Evolutionary conservation across 192 early-diverging fungal species (phyloP), one percentile per base, ranked within the genome.

Genomic region (Globomyces pollinis-pini): DNA sequence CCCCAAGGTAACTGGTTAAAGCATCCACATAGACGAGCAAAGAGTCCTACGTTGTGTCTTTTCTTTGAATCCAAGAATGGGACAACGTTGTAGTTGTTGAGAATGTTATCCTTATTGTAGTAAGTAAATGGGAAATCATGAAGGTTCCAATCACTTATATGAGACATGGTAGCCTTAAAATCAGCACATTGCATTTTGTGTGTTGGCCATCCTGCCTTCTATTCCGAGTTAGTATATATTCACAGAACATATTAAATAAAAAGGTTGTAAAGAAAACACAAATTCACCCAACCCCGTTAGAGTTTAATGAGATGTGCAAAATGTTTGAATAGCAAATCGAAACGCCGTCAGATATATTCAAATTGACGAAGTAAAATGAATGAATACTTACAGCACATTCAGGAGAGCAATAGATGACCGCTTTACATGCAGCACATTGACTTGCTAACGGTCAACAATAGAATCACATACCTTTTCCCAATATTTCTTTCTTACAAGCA

Each of bases 401-500:
- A 9, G 70, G 33, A 7, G 63, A 59, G 56, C 73, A 75, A 55
- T 76, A 79, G 34, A 79, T 79, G 32, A 79, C 62, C n/a, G 71
- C 72, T 50, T 74, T 79, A 44, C 77, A 79, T 44, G 73, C 77
- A 47, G 66, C 66, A 62, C 77, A 79, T 50, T 79, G 77, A 59
- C 67, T 75, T 16, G n/a, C n/a, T n/a, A n/a, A n/a, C n/a, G n/a
- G n/a, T n/a, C n/a, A n/a, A n/a, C n/a, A n/a, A n/a, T n/a, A n/a
- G n/a, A n/a, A n/a, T n/a, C n/a, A n/a, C n/a, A n/a, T n/a, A n/a
- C 69, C 57, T 60, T 79, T 79, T 24, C 57, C 65, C n/a, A 59
- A 59, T 34, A 79, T 76, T 2, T 79, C 77, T 53, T 79, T 60
- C 39, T 71, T 66, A 61, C 77, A 79, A 24, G 65, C 65, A 49